Conservation (phyloP, 1,139 yeast genomes). For the Dujonia santamariae region DNA sequence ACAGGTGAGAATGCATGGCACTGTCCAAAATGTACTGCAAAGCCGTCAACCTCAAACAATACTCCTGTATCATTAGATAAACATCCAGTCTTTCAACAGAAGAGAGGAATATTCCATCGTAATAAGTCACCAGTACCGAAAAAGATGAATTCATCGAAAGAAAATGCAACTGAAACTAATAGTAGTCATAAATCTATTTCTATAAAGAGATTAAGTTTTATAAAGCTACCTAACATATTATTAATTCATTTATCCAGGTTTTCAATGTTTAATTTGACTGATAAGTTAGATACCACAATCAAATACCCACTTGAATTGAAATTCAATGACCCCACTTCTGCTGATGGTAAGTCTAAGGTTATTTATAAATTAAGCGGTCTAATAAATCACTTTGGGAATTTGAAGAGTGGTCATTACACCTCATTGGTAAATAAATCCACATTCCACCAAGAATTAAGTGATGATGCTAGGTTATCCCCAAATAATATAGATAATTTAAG, state of each 20-base stretch:
- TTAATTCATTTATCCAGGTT: conserved; percentile 66
- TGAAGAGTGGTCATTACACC: conserved; percentile 75
- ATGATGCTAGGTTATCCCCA: conserved; percentile 1
- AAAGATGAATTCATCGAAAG: conserved; percentile 10
- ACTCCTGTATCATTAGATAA: conserved; percentile 19
- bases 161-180: conserved; percentile 1
- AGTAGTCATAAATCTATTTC: conserved; percentile 22
- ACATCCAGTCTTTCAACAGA: conserved; percentile 37
- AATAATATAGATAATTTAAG: conserved; percentile 19
- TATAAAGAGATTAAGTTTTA: conserved; percentile 56
- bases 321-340: conserved; percentile 32
- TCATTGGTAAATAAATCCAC: conserved; percentile 55
- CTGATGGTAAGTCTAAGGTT: conserved; percentile 14
- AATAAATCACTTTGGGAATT: conserved; percentile 68
- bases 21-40: conserved; percentile 63
- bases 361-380: conserved; percentile 58
- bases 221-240: conserved; percentile 60
- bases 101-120: conserved; percentile 11
- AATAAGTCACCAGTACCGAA: conserved; percentile 24
- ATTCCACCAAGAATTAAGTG: conserved; percentile 20
- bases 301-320: conserved; percentile 50
- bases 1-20: conserved; percentile 78
- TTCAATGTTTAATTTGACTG: conserved; percentile 51
- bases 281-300: conserved; percentile 52
- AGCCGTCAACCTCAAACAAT: conserved; percentile 6